Evolutionary conservation across 306 rosid genomes (phyloP), one percentile per base, ranked within the genome.

Genomic region (Vigna radiata): DNA sequence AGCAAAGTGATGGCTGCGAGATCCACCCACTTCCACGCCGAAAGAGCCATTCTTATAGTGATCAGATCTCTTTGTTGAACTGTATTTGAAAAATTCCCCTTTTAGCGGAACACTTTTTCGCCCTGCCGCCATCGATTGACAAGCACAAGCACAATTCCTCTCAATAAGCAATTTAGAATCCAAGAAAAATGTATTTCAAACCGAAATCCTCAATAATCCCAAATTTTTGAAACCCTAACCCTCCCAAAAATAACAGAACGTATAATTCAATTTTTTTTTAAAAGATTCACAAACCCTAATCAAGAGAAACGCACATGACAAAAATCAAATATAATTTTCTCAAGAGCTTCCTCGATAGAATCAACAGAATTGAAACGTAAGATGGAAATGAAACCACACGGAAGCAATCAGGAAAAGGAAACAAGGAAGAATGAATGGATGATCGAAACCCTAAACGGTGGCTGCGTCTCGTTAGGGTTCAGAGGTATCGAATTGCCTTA

Each of bases 61-160:
- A 71, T 64, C 86, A 77, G 72, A 71, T 37, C 80, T 88, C 80
- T 85, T 75, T 46, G 43, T 44, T 47, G 82, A 84, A 75, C 66
- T 48, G 44, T 60, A 48, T 12, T 61, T 70, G 86, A 50, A 82
- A 58, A 79, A 84, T 9, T 84, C 89, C 66, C 85, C 83, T 23
- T 85, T 88, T 74, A 86, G 78, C 68, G 88, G 77, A 84, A 86
- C 86, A 83, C 84, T 80, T 21, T 81, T 84, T 68, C 79, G 68
- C 77, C 96, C 91, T 90, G 97, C 87, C 86, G 91, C 93, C 97
- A 90, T 92, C 75, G 88, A 88, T 88, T 84, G 58, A 84, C 86
- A 87, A 88, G 81, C 86, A 85, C 86, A 87, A 88, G 81, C 86
- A 88, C 84, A 88, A 81, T 60, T 78, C 88, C 83, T 81, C 88